phyloP scores from a whole-genome alignment of 768 basidiomycete genomes.

The Mycena chlorophos region DNA sequence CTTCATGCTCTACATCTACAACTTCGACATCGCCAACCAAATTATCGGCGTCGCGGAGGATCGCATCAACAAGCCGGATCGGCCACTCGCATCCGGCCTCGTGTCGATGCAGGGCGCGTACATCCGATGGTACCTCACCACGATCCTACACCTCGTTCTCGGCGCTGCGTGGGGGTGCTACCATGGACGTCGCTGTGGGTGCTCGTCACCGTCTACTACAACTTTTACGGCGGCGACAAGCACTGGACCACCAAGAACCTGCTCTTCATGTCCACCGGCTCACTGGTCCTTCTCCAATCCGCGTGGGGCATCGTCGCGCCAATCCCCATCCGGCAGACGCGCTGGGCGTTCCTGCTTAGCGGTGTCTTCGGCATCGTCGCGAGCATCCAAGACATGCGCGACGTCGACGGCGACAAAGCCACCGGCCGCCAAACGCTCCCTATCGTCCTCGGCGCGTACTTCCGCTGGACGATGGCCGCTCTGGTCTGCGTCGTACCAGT shows the following conservation, averaged over 20 bases:
- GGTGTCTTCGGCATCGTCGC: conserved; percentile 39
- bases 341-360: conserved; percentile 11
- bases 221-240: conserved; percentile 16
- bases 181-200: conserved; percentile 18
- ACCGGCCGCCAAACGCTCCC: conserved; percentile 41
- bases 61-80: conserved; percentile 20
- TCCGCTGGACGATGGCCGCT: conserved; percentile 24
- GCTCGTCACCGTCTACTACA: conserved; percentile 7
- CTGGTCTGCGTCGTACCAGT: conserved; percentile 4
- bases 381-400: conserved; percentile 43
- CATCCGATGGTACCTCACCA: conserved; percentile 12
- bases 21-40: conserved; percentile 21
- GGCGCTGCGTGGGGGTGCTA: conserved; percentile 18
- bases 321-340: conserved; percentile 4
- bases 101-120: conserved; percentile 11
- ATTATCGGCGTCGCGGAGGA: conserved; percentile 20
- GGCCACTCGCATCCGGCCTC: conserved; percentile 13
- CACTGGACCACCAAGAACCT: conserved; percentile 16
- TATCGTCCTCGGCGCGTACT: conserved; percentile 37
- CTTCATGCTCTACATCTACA: conserved; percentile 19
- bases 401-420: conserved; percentile 38
- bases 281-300: conserved; percentile 9
- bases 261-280: conserved; percentile 13
- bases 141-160: conserved; percentile 8
- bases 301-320: conserved; percentile 17